Evolutionary conservation across 2,329 filamentous ascomycete species (phyloP).

Genomic region (Colletotrichum truncatum): DNA sequence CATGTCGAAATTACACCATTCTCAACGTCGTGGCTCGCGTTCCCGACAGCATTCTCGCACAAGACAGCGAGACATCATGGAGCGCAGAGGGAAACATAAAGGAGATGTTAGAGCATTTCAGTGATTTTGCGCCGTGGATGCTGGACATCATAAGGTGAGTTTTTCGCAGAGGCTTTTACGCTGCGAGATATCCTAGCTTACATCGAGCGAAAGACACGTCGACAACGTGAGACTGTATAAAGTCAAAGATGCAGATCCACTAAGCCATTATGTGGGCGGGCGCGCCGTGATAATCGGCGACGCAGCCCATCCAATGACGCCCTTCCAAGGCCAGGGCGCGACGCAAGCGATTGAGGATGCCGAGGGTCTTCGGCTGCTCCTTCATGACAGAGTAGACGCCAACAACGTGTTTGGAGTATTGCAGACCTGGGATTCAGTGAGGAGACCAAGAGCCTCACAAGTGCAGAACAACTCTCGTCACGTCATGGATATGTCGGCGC

Average conservation of each 20-base stretch:
- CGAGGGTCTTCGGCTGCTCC: conserved; percentile 8
- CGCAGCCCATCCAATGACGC: conserved; percentile 29
- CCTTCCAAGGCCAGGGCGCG: conserved; percentile 25
- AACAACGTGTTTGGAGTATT: not conserved
- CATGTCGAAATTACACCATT: conserved; percentile 3
- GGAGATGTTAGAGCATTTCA: conserved; percentile 8
- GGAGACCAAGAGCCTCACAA: conserved; percentile 23
- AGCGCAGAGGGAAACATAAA: not conserved
- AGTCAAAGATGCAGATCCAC: conserved; percentile 46
- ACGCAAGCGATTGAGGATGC: conserved; percentile 27
- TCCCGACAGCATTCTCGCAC: not conserved
- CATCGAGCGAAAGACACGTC: not conserved
- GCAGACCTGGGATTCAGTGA: conserved; percentile 20
- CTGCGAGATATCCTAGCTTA: not conserved
- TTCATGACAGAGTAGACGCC: conserved; percentile 8
- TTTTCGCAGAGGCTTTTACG: rapidly evolving
- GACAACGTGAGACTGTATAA: conserved; percentile 13
- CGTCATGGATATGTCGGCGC: conserved; percentile 18
- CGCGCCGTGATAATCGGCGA: conserved; percentile 23
- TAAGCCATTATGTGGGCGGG: conserved; percentile 43
- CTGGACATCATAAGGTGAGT: conserved; percentile 17
- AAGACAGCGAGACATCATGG: conserved; percentile 18
- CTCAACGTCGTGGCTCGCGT: conserved; percentile 19
- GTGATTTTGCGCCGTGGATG: conserved; percentile 23
- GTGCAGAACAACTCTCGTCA: conserved; percentile 24